Conservation (phyloP, 768 basidiomycete species). For the Suillus bovinus region DNA sequence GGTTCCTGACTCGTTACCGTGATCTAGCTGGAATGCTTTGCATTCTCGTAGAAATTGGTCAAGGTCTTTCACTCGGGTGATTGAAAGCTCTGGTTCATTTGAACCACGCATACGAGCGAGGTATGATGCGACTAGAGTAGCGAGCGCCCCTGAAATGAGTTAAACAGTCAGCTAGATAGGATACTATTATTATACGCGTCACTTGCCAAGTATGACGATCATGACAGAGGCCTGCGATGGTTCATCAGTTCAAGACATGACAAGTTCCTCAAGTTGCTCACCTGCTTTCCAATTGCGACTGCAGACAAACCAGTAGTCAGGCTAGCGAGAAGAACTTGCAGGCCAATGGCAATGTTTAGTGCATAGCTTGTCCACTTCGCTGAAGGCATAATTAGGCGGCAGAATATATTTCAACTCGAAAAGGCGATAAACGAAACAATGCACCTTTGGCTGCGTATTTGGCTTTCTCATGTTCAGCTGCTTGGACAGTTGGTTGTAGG, state of each 20-base stretch:
- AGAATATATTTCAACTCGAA: background rate
- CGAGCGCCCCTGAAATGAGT: constrained; percentile 27
- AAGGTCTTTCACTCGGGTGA: constrained; percentile 27
- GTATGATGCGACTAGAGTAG: constrained; percentile 41
- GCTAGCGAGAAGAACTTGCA: constrained; percentile 30
- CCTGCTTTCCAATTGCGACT: constrained; percentile 21
- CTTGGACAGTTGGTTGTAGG: constrained; percentile 47
- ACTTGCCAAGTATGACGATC: constrained; percentile 29
- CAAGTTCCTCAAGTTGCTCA: constrained; percentile 5
- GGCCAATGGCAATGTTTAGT: constrained; percentile 26
- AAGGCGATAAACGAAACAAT: background rate
- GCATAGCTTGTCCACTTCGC: constrained; percentile 15
- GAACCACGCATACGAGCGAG: constrained; percentile 40
- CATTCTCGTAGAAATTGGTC: constrained; percentile 39
- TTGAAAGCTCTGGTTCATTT: constrained; percentile 37
- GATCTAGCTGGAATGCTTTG: constrained; percentile 32
- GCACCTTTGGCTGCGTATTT: constrained; percentile 46
- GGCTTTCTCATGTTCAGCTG: constrained; percentile 42
- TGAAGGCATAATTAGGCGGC: constrained; percentile 2
- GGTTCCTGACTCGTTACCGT: constrained; percentile 26
- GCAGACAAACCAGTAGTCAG: constrained; percentile 28
- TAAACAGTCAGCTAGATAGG: background rate
- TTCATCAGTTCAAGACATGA: background rate
- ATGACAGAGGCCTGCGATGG: constrained; percentile 26
- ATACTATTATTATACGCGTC: background rate